Evolutionary conservation across 1,284 basidiomycete genomes (phyloP), one percentile per base, ranked within the genome.

Genomic region (Cutaneotrichosporon cutaneum): DNA sequence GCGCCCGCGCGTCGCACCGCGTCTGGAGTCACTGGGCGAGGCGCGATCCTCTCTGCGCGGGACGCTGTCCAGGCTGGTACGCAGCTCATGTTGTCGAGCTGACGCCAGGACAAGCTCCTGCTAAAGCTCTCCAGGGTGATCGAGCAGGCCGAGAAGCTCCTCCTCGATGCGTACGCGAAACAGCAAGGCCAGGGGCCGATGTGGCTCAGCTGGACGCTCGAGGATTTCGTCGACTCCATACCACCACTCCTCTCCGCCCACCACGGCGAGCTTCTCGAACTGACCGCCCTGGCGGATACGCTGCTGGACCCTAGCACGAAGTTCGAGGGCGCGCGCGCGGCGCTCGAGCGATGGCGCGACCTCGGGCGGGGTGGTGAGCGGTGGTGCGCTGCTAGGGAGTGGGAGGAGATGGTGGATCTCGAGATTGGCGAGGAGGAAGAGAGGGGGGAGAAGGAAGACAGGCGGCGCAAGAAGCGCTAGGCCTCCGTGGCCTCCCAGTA

Each of bases 161-260:
- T 72, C 50, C 72, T 78, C 24, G 75, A 73, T 21, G 75, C 75
- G 10, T 73, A 67, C 54, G 59, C 63, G 22, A 64, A 63, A 14
- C 68, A 73, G 54, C 52, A 64, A 4, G 47, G 33, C 14, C 70
- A 73, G 2, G 74, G 74, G 18, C 74, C 75, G 7, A 56, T 77
- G 36, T 78, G 75, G 75, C 58, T 69, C 0, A 72, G 72, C n/a
- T 78, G 77, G 77, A 77, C 77, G 11, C 54, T 78, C 11, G 72
- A 76, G 52, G 61, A 66, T 45, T 75, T 78, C 56, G 75, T 78
- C 55, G 63, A 77, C 64, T 71, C 71, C 1, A 58, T 78, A 8
- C 62, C 70, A 3, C 66, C 73, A 0, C 62, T 77, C 9, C 59
- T 77, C 2, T 48, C 68, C 3, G 48, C 66, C 4, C 77, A 78